Conservation (phyloP, 2,329 filamentous ascomycete species). For the Amauroascus verrucosus region DNA sequence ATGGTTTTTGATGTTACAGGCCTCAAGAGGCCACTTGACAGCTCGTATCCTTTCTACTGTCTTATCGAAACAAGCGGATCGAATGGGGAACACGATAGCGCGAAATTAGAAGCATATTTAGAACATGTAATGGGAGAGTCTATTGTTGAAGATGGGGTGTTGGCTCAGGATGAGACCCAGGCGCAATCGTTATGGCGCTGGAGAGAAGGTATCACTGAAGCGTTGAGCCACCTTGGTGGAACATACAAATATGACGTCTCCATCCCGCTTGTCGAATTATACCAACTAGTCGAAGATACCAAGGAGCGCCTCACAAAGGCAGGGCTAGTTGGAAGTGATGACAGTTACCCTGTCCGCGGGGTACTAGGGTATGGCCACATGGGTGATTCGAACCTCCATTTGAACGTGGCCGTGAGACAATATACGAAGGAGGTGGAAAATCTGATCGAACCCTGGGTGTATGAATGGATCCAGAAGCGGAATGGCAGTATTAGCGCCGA, state of each 20-base stretch:
- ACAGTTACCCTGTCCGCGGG: conserved; percentile 67
- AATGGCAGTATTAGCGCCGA: conserved; percentile 94
- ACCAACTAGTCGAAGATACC: conserved; percentile 78
- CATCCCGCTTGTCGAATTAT: conserved; percentile 79
- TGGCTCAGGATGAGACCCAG: conserved; percentile 91
- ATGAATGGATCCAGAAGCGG: conserved; percentile 86
- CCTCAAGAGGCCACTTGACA: conserved; percentile 70
- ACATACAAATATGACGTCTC: conserved; percentile 99
- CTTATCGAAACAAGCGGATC: conserved; percentile 93
- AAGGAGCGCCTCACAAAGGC: conserved; percentile 60
- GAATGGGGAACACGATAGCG: conserved; percentile 84
- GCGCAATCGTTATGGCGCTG: conserved; percentile 76
- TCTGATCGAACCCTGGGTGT: conserved; percentile 85
- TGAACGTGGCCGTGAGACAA: conserved; percentile 73
- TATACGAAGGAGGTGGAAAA: conserved; percentile 85
- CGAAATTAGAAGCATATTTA: conserved; percentile 81
- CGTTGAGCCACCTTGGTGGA: conserved; percentile 78
- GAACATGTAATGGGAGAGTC: conserved; percentile 84
- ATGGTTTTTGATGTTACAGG: conserved; percentile 65
- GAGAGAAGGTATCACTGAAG: conserved; percentile 87
- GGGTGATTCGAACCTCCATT: conserved; percentile 90
- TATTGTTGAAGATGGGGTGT: conserved; percentile 77
- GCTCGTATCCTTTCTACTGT: conserved; percentile 86
- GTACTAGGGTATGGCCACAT: conserved; percentile 98
- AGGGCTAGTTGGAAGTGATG: conserved; percentile 66